Evolutionary conservation across 345 rosid species (phyloP).

Genomic region (Sisymbrium irio): DNA sequence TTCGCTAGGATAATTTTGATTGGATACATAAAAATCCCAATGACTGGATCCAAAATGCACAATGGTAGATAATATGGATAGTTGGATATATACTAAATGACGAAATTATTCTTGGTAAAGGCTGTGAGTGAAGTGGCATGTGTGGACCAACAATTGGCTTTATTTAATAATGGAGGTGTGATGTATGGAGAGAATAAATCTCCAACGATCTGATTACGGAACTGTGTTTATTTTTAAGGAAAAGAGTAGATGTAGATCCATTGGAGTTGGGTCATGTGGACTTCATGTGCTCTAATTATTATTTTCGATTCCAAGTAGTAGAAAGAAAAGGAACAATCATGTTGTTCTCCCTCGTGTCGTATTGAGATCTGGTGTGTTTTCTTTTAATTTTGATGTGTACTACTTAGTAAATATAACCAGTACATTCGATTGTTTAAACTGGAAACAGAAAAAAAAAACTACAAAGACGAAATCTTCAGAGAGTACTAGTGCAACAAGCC

Average conservation of each 20-base stretch:
- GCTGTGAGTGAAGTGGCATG: constrained; percentile 19
- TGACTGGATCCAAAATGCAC: not conserved
- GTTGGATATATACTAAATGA: too few species aligned
- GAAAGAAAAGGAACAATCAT: not conserved
- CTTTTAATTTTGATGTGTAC: too few species aligned
- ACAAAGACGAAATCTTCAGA: too few species aligned
- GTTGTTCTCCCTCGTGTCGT: not conserved
- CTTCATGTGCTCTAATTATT: constrained; percentile 26
- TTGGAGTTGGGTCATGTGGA: constrained; percentile 16
- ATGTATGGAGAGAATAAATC: constrained; percentile 14
- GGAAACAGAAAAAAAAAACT: too few species aligned
- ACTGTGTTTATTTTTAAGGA: not conserved
- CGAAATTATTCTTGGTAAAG: not conserved
- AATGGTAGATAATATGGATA: not conserved
- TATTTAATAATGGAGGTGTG: constrained; percentile 21
- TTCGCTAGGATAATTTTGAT: not conserved
- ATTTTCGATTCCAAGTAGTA: not conserved
- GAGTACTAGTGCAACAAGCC: too few species aligned
- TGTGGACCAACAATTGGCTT: constrained; percentile 15
- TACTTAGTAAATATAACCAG: too few species aligned
- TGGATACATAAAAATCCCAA: not conserved
- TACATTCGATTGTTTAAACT: too few species aligned
- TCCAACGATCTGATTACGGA: constrained; percentile 4
- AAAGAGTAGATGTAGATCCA: constrained; percentile 12
- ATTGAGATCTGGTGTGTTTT: not conserved